Evolutionary conservation across 768 basidiomycete species (phyloP).

Genomic region (Mycena albidolilacea): DNA sequence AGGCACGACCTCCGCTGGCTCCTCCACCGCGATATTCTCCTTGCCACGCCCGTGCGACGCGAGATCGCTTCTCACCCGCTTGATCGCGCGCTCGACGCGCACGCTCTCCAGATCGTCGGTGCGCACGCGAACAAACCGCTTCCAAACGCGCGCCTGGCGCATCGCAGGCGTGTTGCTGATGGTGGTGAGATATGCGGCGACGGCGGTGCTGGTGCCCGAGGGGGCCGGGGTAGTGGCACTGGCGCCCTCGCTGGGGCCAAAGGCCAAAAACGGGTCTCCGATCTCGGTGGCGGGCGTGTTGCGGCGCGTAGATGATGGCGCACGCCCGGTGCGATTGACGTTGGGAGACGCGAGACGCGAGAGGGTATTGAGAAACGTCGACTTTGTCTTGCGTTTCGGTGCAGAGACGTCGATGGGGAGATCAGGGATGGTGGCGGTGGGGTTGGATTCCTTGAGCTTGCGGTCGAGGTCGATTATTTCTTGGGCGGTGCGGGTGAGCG

Average conservation of each 20-base stretch:
- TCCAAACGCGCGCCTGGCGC: conserved; percentile 81
- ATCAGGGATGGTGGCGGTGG: conserved; percentile 68
- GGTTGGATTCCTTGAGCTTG: conserved; percentile 79
- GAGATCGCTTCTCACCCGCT: conserved; percentile 88
- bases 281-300: conserved; percentile 63
- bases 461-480: conserved; percentile 88
- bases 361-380: conserved; percentile 88
- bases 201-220: conserved; percentile 70
- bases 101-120: conserved; percentile 92
- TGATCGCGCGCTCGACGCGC: conserved; percentile 89
- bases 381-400: conserved; percentile 77
- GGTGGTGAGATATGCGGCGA: conserved; percentile 86
- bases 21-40: conserved; percentile 46
- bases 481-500: conserved; percentile 81
- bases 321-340: conserved; percentile 64
- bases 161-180: conserved; percentile 78
- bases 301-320: conserved; percentile 45
- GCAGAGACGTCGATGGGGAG: conserved; percentile 73
- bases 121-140: conserved; percentile 87
- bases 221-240: conserved; percentile 43
- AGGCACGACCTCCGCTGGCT: conserved; percentile 7
- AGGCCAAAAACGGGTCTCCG: conserved; percentile 72
- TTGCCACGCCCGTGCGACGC: conserved; percentile 71
- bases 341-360: conserved; percentile 86
- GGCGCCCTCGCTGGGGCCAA: conserved; percentile 50